phyloP scores from a whole-genome alignment of 495 filamentous ascomycete genomes.

The Hypoxylon lienhwacheense region DNA sequence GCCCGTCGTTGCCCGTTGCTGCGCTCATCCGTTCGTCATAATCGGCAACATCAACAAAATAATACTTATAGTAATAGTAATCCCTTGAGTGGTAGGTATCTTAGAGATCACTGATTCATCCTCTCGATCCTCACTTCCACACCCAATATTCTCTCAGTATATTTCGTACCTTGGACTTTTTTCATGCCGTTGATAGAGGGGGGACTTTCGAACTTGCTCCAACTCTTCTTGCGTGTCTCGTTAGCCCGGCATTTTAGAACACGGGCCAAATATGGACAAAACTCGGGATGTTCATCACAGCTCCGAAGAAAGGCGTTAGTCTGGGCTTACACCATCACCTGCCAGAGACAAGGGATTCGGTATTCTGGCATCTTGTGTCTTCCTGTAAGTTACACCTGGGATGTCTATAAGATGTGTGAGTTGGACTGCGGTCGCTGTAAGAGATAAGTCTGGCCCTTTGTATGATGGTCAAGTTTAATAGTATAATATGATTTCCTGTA shows the following conservation, averaged over 20 bases:
- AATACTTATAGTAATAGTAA: too few species aligned
- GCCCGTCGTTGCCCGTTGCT: too few species aligned
- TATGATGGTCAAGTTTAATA: neutral
- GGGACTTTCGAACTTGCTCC: slow-evolving; percentile 3
- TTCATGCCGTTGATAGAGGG: too few species aligned
- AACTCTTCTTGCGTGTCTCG: slow-evolving; percentile 20
- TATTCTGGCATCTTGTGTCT: slow-evolving; percentile 11
- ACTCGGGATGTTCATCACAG: slow-evolving; percentile 33
- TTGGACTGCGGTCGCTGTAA: too few species aligned
- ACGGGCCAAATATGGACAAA: slow-evolving; percentile 30
- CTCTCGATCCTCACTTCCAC: too few species aligned
- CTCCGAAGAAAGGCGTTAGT: slow-evolving; percentile 23
- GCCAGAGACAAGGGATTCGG: slow-evolving; percentile 6
- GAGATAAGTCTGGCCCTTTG: neutral
- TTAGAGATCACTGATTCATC: too few species aligned
- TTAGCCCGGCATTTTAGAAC: slow-evolving; percentile 24
- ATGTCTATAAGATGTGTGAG: slow-evolving; percentile 1
- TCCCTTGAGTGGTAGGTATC: too few species aligned
- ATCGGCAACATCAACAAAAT: too few species aligned
- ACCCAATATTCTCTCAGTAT: too few species aligned
- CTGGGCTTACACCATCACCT: slow-evolving; percentile 8
- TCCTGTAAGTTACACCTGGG: neutral
- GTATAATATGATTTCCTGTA: slow-evolving; percentile 3
- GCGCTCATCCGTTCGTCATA: too few species aligned
- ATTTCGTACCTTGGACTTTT: too few species aligned